These are phyloP conservation scores for Amylocarpus encephaloides DNA, from an alignment of 2,329 filamentous ascomycete genomes.

Conservation along the genomic window DNA sequence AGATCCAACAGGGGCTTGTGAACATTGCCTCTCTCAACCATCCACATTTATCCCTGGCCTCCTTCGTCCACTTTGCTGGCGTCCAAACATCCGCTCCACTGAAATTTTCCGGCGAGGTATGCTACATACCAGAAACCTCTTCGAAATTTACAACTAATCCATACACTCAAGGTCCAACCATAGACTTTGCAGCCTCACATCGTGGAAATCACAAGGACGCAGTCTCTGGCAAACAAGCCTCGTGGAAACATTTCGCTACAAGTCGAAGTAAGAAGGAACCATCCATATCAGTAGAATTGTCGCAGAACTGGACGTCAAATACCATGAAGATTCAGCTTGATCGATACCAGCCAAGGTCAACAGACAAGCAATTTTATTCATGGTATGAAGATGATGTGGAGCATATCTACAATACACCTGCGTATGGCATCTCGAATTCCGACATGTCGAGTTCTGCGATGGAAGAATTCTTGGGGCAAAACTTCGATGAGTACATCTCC, in stretches of 20 bases:
- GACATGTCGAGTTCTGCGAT: background rate
- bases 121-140: background rate
- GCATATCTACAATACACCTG: constrained; percentile 5
- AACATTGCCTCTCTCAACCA: constrained; percentile 4
- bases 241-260: constrained; percentile 12
- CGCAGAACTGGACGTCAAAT: constrained; percentile 8
- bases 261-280: constrained; percentile 8
- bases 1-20: constrained; percentile 9
- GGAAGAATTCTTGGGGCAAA: constrained; percentile 9
- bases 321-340: constrained; percentile 10
- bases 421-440: constrained; percentile 12
- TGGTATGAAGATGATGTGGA: constrained; percentile 10
- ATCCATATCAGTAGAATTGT: constrained; percentile 9
- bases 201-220: constrained; percentile 12
- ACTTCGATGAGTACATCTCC: constrained; percentile 8
- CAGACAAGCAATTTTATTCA: constrained; percentile 12
- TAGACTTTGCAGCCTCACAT: constrained; percentile 10
- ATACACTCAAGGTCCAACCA: constrained; percentile 9
- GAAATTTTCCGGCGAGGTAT: constrained; percentile 15
- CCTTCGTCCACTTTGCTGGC: constrained; percentile 12
- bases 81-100: constrained; percentile 11
- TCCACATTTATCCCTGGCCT: constrained; percentile 8
- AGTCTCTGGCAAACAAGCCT: constrained; percentile 10
- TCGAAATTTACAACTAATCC: background rate
- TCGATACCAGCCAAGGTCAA: constrained; percentile 10